phyloP scores from a whole-genome alignment of 2,329 filamentous ascomycete species.

The Penicillium vulpinum region DNA sequence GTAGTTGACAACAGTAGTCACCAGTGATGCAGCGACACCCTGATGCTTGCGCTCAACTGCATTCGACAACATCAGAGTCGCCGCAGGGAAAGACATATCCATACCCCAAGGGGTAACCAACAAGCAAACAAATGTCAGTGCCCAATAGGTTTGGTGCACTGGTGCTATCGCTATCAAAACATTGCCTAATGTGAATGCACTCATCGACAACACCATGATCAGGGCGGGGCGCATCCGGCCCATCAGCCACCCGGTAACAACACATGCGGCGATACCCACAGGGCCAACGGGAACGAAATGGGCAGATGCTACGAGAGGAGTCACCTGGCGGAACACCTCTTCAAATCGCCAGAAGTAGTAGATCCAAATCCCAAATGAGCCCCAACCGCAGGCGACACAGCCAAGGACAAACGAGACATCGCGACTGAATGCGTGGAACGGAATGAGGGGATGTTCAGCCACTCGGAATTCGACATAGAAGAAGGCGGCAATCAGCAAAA shows the following conservation, averaged over 20 bases:
- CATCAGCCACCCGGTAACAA: slow-evolving; percentile 30
- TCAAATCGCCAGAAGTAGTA: slow-evolving; percentile 43
- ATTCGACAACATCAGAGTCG: slow-evolving; percentile 61
- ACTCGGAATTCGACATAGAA: slow-evolving; percentile 51
- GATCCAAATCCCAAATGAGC: slow-evolving; percentile 44
- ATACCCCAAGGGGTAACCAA: slow-evolving; percentile 63
- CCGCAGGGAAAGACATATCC: slow-evolving; percentile 67
- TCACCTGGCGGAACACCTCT: slow-evolving; percentile 24
- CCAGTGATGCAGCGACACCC: slow-evolving; percentile 56
- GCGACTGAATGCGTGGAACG: slow-evolving; percentile 46
- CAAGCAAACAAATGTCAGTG: slow-evolving; percentile 59
- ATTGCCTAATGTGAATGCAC: slow-evolving; percentile 45
- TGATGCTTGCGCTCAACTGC: slow-evolving; percentile 49
- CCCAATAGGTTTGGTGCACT: slow-evolving; percentile 62
- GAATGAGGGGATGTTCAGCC: slow-evolving; percentile 57
- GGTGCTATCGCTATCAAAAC: slow-evolving; percentile 50
- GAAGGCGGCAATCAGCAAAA: slow-evolving; percentile 57
- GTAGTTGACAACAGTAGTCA: slow-evolving; percentile 68
- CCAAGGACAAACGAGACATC: slow-evolving; percentile 38
- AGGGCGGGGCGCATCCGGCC: slow-evolving; percentile 21
- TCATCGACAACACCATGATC: slow-evolving; percentile 33
- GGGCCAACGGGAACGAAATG: slow-evolving; percentile 33
- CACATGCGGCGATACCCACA: slow-evolving; percentile 33
- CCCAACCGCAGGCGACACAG: slow-evolving; percentile 46
- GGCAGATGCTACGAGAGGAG: slow-evolving; percentile 32